Evolutionary conservation across 306 rosid species (phyloP).

Genomic region (Lagenaria siceraria): DNA sequence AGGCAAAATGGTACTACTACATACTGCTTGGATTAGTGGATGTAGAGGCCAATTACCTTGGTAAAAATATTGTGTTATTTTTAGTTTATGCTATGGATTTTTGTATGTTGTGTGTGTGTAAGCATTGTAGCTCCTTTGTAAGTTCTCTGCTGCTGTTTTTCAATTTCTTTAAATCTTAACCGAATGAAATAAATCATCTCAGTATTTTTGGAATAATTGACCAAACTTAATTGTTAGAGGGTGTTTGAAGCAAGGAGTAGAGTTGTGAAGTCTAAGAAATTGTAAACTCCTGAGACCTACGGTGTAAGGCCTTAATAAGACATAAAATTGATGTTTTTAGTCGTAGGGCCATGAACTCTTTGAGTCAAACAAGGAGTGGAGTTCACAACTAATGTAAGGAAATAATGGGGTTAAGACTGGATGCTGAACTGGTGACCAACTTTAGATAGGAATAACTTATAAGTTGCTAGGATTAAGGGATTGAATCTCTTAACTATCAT

Average conservation of each 20-base stretch:
- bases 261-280: too few relatives aligned
- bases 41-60: conserved; percentile 92
- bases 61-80: conserved; percentile 22
- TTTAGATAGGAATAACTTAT: neutral
- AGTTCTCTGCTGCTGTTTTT: neutral
- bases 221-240: neutral
- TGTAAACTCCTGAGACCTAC: too few relatives aligned
- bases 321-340: too few relatives aligned
- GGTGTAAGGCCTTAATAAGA: too few relatives aligned
- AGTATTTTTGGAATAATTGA: neutral
- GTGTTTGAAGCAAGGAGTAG: too few relatives aligned
- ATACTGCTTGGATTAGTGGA: conserved; percentile 73
- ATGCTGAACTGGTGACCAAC: neutral
- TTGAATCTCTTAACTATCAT: too few relatives aligned
- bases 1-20: conserved; percentile 89
- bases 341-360: too few relatives aligned
- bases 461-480: neutral
- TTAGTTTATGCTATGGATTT: neutral
- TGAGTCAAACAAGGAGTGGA: too few relatives aligned
- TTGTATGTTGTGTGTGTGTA: neutral
- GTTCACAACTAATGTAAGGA: neutral
- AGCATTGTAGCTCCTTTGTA: neutral
- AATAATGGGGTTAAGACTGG: neutral
- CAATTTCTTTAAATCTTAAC: neutral
- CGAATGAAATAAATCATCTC: neutral